Percentiles rank a stretch among this genome's conserved stretches.
Conservation (phyloP, 495 filamentous ascomycete genomes). For the Hypoxylon crocopeplum region DNA sequence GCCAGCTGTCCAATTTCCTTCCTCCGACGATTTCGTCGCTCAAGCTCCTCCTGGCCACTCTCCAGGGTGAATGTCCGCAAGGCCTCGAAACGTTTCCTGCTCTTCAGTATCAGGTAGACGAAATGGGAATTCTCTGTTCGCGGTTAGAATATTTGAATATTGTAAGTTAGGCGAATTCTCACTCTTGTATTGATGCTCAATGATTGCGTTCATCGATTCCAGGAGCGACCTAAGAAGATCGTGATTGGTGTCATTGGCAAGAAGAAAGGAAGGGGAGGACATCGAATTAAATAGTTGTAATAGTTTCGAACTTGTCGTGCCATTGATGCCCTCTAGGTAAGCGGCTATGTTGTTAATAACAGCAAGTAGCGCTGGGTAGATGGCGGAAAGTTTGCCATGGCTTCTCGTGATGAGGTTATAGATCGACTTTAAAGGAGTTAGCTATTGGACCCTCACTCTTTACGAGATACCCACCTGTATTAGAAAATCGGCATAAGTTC, state of each 20-base stretch:
- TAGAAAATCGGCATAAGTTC: conserved; percentile 92
- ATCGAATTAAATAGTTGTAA: conserved; percentile 91
- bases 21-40: conserved; percentile 73
- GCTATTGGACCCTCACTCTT: background rate
- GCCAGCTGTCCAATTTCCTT: conserved; percentile 68
- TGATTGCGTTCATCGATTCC: conserved; percentile 87
- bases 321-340: conserved; percentile 76
- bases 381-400: conserved; percentile 87
- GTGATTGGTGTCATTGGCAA: conserved; percentile 95
- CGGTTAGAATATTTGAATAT: conserved; percentile 36
- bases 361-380: conserved; percentile 91
- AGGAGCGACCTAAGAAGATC: conserved; percentile 79
- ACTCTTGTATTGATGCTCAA: conserved; percentile 93
- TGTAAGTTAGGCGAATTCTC: conserved; percentile 20
- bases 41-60: conserved; percentile 90
- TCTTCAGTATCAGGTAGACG: conserved; percentile 79
- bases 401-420: conserved; percentile 90
- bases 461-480: conserved; percentile 72
- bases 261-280: conserved; percentile 92
- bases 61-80: conserved; percentile 93
- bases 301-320: conserved; percentile 78
- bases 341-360: conserved; percentile 93
- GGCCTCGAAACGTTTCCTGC: conserved; percentile 84
- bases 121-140: conserved; percentile 79
- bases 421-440: conserved; percentile 69